Evolutionary conservation across 176 grass and related monocot species (phyloP), one percentile per base, ranked within the genome.

Genomic region (Phoenix dactylifera): DNA sequence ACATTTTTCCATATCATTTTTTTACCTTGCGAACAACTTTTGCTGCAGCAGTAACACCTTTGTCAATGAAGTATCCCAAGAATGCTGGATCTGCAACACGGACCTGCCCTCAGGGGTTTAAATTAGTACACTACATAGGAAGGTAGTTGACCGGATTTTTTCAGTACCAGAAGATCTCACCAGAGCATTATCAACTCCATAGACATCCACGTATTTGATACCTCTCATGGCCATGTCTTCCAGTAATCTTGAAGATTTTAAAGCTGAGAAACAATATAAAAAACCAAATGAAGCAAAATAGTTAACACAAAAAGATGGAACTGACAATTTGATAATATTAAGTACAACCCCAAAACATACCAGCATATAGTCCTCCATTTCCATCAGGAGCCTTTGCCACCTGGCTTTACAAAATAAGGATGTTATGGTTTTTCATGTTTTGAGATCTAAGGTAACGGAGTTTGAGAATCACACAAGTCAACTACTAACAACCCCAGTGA

Each of bases 321-420:
- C 35, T 6, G 6, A 3, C 35, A 44, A 44, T 44, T 9, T 44
- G 35, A 44, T 44, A 44, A 44, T 44, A 44, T 44, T 14, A 44
- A 35, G 32, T 9, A 35, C 32, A 35, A 35, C 32, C 9, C 32
- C 7, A 44, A 52, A 16, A 20, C 15, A 48, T 97, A 98, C 93
- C 87, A 24, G 87, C 76, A 78, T 98, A 98, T 57, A 98, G 68
- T 64, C 93, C 93, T 59, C 93, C 93, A 81, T 98, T 98, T 54
- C 93, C 93, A 74, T 98, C 93, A 86, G 93, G 93, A 76, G 93
- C 93, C 76, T 81, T 92, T 15, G 93, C 81, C 62, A 98, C 93
- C 93, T 98, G 63, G 51, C 76, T 70, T 78, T 54, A 62, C 20
- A 72, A 26, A 60, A 78, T 19, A 71, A 59, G 23, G 4, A 59